Evolutionary conservation across 164 flowering plant genomes (phyloP).

Genomic region (Platanus orientalis): DNA sequence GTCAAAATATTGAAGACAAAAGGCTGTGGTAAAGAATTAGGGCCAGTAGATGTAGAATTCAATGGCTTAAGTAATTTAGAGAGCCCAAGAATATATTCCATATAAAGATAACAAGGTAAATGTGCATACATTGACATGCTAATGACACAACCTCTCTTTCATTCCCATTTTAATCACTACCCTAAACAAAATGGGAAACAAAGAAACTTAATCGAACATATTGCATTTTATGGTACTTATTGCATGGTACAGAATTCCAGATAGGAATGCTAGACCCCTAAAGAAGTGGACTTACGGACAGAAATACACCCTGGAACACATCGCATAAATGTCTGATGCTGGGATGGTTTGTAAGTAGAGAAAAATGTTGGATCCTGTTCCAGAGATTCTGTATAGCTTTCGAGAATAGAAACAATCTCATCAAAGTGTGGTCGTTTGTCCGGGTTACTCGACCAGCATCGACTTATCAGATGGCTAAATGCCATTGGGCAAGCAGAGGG

Average conservation of each 20-base stretch:
- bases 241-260: slow-evolving; percentile 10
- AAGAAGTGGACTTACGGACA: slow-evolving; percentile 25
- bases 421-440: slow-evolving; percentile 76
- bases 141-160: slow-evolving; percentile 5
- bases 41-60: background rate
- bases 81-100: background rate
- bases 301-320: slow-evolving; percentile 53
- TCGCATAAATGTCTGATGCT: slow-evolving; percentile 19
- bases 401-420: slow-evolving; percentile 65
- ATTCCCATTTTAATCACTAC: background rate
- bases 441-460: slow-evolving; percentile 90
- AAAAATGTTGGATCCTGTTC: slow-evolving; percentile 74
- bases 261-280: slow-evolving; percentile 17
- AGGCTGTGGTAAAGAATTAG: background rate
- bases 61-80: background rate
- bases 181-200: background rate
- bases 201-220: no score
- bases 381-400: slow-evolving; percentile 46
- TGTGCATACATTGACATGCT: background rate
- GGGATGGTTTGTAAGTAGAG: slow-evolving; percentile 37
- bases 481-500: slow-evolving; percentile 61
- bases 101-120: background rate
- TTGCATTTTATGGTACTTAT: slow-evolving; percentile 30
- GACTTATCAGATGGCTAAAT: slow-evolving; percentile 55
- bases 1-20: background rate